A percentile compares a stretch with the other conserved stretches of the same genome.
Evolutionary conservation across 495 filamentous ascomycete species (phyloP).

Genomic region (Cladorrhinum samala): DNA sequence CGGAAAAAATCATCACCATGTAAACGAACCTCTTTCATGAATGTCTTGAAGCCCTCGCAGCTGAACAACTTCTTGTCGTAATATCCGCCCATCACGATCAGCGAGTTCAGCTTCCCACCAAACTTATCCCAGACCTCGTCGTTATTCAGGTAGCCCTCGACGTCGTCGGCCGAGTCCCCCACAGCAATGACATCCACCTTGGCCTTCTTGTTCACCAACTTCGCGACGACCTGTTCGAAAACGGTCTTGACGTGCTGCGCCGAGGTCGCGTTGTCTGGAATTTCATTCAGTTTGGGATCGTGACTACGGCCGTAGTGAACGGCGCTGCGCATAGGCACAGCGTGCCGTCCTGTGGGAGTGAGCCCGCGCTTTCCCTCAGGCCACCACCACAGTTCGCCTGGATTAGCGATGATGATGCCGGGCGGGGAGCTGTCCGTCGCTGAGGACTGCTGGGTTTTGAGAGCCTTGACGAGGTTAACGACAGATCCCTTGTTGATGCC

Average conservation of each 20-base stretch:
- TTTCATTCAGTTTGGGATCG: constrained; percentile 44
- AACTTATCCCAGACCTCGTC: constrained; percentile 44
- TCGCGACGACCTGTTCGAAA: constrained; percentile 54
- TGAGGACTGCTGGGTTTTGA: constrained; percentile 34
- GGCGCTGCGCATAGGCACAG: constrained; percentile 48
- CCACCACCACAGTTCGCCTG: constrained; percentile 65
- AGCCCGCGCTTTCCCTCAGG: constrained; percentile 50
- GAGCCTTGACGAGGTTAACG: constrained; percentile 51
- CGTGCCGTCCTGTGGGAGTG: constrained; percentile 45
- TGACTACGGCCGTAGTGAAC: constrained; percentile 40
- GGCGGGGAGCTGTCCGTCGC: constrained; percentile 27
- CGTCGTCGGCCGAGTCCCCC: constrained; percentile 49
- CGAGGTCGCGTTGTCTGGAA: constrained; percentile 47
- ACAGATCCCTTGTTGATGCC: constrained; percentile 63
- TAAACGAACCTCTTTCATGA: constrained; percentile 41
- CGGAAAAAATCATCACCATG: background rate
- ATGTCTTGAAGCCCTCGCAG: constrained; percentile 37
- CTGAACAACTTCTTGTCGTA: constrained; percentile 25
- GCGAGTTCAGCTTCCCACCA: constrained; percentile 28
- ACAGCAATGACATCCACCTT: constrained; percentile 61
- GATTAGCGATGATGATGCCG: constrained; percentile 63
- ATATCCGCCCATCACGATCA: constrained; percentile 38
- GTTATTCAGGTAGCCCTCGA: constrained; percentile 49
- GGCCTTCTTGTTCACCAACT: constrained; percentile 36
- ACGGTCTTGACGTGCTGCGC: constrained; percentile 56